phyloP scores from a whole-genome alignment of 2,329 filamentous ascomycete species.

The Colletotrichum liriopes region DNA sequence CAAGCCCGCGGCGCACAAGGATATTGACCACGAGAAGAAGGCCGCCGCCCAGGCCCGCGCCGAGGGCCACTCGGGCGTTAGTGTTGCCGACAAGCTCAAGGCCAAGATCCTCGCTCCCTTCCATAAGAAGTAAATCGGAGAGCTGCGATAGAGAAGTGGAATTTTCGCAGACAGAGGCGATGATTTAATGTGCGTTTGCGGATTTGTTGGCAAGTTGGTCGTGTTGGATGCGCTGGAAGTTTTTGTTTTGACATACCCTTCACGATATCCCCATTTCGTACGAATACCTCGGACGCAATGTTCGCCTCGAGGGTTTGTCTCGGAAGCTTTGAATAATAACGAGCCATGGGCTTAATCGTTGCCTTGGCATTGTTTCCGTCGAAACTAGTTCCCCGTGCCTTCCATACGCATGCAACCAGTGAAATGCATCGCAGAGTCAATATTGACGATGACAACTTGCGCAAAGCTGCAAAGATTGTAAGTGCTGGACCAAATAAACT shows the following conservation, averaged over 20 bases:
- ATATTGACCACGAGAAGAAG: constrained; percentile 50
- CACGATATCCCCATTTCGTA: constrained; percentile 39
- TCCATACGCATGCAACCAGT: not conserved
- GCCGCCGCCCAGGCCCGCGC: constrained; percentile 48
- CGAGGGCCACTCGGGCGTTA: constrained; percentile 51
- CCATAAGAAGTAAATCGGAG: constrained; percentile 58
- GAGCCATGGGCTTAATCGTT: constrained; percentile 3
- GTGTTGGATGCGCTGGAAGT: constrained; percentile 8
- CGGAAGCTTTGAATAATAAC: constrained; percentile 13
- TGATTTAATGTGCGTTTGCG: not conserved
- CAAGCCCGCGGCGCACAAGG: constrained; percentile 45
- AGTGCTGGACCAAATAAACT: too few species aligned
- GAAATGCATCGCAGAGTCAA: not conserved
- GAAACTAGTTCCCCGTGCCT: too few species aligned
- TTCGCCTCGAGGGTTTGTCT: not conserved
- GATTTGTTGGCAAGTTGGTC: constrained; percentile 1
- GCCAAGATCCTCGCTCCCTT: constrained; percentile 66
- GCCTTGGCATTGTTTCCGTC: not conserved
- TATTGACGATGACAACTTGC: not conserved
- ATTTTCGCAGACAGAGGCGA: not conserved
- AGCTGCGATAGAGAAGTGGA: not conserved
- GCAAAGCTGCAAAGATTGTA: not conserved
- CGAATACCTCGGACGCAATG: not conserved
- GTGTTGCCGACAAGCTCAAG: constrained; percentile 73
- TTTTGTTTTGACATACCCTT: constrained; percentile 36